Base-by-base conservation (phyloP, 345 rosid species). In the Citrus mangshanensis region DNA sequence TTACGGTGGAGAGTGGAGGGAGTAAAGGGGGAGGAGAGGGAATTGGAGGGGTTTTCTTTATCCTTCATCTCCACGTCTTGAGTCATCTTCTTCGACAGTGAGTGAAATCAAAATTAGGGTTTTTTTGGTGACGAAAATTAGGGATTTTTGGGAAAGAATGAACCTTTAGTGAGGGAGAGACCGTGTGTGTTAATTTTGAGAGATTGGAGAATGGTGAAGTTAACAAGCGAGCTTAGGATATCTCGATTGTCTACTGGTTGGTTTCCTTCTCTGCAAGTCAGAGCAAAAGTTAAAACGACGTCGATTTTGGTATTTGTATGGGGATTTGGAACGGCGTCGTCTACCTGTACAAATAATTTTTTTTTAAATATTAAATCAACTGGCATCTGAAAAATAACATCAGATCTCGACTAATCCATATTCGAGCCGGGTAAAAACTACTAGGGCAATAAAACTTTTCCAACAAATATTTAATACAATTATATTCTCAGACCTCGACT, bases 11-110 rank as follows among this genome's bases (percentile, higher is more conserved):
- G 78, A 81, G 86, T 78, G 62, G 82, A 78, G 28, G 84, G 82
- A 66, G 82, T 19, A 7, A 78, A n/a, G 6, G 82, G n/a, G 4
- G 84, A 75, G 30, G 86, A 24, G 22, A 74, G 37, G 4, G 82
- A 81, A 78, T 75, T 78, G 78, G 84, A 78, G 60, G 82, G 82
- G 70, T 75, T 81, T 74, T 84, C 86, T 68, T 81, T 84, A 74
- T 84, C 86, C 69, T 81, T 84, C 84, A 81, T 81, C 76, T 84
- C 84, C 59, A 81, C 78, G 40, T 84, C 86, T 72, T 84, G 84
- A 78, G 82, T 81, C 84, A 84, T 84, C 58, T 68, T 72, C 13
- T 30, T 28, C 38, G 10, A 16, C 32, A 38, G 86, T 22, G 30
- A 65, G 51, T 28, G 38, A 49, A 63, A 63, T 16, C 4, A 63